Percentiles rank a stretch among this genome's conserved stretches.
Conservation (phyloP, 139 green algal genomes). For the Spirogloea muscicola region DNA sequence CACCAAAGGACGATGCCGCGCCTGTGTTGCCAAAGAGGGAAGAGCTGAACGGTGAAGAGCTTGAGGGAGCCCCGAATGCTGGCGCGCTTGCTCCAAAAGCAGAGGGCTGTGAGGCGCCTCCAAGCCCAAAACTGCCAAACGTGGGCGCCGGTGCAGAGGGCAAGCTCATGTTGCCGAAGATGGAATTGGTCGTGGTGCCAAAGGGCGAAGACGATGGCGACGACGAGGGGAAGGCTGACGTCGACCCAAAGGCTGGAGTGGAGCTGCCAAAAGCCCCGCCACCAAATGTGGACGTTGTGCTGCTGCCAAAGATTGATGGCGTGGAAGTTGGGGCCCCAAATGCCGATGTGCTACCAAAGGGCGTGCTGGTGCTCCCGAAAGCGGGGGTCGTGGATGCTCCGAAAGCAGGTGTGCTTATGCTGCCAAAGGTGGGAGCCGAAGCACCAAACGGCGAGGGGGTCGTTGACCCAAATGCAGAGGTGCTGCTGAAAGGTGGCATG, state of each 20-base stretch:
- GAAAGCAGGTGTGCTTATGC: conserved; percentile 23
- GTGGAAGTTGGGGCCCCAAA: conserved; percentile 51
- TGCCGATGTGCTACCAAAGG: conserved; percentile 39
- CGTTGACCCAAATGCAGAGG: conserved; percentile 37
- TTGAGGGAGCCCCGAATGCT: conserved; percentile 39
- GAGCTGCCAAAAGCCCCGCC: background rate
- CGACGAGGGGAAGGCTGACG: too few species aligned
- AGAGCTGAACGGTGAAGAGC: background rate
- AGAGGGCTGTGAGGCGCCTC: background rate
- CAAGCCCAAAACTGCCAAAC: conserved; percentile 26
- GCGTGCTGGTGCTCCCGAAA: conserved; percentile 44
- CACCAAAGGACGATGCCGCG: background rate
- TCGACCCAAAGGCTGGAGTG: too few species aligned
- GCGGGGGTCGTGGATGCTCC: conserved; percentile 29
- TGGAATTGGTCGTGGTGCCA: background rate
- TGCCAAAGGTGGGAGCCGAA: background rate
- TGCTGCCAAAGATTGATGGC: conserved; percentile 50
- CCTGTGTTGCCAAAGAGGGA: conserved; percentile 34
- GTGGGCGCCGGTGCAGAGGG: conserved; percentile 2
- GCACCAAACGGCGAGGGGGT: conserved; percentile 23
- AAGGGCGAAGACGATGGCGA: too few species aligned
- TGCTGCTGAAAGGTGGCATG: background rate
- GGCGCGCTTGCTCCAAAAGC: conserved; percentile 2
- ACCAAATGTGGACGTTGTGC: conserved; percentile 2
- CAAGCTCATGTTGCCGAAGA: background rate